These are phyloP conservation scores for Hamamelis virginiana DNA, from an alignment of 164 flowering plant genomes.

Conservation along the genomic window DNA sequence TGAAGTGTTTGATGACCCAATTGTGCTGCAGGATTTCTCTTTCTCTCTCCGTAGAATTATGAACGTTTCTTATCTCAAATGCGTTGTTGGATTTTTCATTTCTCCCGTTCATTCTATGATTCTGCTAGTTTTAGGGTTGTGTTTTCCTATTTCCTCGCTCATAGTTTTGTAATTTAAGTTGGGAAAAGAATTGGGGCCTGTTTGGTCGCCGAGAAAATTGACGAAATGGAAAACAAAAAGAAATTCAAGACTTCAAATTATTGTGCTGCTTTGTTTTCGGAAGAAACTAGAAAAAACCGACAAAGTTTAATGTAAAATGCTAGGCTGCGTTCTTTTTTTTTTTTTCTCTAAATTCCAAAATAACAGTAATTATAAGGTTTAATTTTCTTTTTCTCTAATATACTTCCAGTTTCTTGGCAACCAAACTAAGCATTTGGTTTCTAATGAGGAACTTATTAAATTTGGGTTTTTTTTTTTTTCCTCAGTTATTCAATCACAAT, in stretches of 20 bases:
- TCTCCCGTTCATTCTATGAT: not conserved
- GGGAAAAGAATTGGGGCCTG: not conserved
- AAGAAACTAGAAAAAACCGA: not conserved
- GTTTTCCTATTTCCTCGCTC: not conserved
- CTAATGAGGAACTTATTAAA: no score
- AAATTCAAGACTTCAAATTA: not conserved
- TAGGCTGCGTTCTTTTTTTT: not conserved
- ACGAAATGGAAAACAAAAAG: not conserved
- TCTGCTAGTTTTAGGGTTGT: not conserved
- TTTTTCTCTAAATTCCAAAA: not conserved
- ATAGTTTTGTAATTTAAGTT: not conserved
- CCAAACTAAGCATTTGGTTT: not conserved
- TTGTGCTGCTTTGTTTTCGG: not conserved
- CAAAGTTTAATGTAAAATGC: not conserved
- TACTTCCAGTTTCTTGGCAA: not conserved
- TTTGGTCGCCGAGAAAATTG: conserved; percentile 5
- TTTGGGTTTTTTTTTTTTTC: conserved; percentile 5
- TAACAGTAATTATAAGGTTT: no score
- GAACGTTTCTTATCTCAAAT: not conserved
- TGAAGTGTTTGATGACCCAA: not conserved
- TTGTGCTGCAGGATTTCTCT: conserved; percentile 5
- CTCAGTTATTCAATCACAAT: not conserved
- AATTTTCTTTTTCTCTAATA: not conserved
- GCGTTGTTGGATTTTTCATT: not conserved
- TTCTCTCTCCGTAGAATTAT: not conserved